Percentiles rank a stretch among this genome's conserved stretches.
Conservation (phyloP, 345 rosid genomes). For the Rubroshorea leprosula region DNA sequence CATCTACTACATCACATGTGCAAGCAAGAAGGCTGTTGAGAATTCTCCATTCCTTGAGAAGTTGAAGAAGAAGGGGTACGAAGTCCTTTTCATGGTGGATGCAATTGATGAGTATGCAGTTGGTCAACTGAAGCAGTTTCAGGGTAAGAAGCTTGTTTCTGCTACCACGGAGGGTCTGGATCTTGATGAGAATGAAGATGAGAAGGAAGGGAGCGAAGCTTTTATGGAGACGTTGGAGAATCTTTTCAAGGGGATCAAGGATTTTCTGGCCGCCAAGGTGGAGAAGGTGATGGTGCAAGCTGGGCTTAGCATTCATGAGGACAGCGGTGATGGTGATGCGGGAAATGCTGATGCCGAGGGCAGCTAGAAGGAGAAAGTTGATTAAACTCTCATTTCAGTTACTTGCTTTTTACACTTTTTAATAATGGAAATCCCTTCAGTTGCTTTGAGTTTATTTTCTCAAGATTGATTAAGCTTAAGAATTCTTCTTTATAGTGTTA, state of each 20-base stretch:
- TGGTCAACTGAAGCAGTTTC: constrained; percentile 84
- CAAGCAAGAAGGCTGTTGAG: constrained; percentile 90
- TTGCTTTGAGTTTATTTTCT: too few relatives aligned
- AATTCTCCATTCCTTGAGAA: constrained; percentile 94
- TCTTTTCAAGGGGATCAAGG: constrained; percentile 84
- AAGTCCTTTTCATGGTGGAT: constrained; percentile 81
- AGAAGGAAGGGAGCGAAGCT: constrained; percentile 64
- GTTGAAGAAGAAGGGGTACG: constrained; percentile 83
- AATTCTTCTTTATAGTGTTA: background rate
- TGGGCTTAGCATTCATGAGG: constrained; percentile 79
- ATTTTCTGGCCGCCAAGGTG: constrained; percentile 62
- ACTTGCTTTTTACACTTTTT: too few relatives aligned
- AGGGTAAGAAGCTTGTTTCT: constrained; percentile 81
- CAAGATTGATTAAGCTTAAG: constrained; percentile 36
- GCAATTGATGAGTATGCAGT: constrained; percentile 81
- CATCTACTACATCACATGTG: constrained; percentile 83
- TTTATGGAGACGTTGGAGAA: constrained; percentile 67
- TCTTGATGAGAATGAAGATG: constrained; percentile 69
- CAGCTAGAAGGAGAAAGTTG: constrained; percentile 94
- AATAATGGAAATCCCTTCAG: too few relatives aligned
- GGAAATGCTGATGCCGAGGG: constrained; percentile 66
- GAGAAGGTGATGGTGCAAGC: constrained; percentile 86
- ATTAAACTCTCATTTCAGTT: too few relatives aligned
- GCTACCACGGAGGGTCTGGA: constrained; percentile 85
- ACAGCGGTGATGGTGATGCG: constrained; percentile 56